phyloP scores from a whole-genome alignment of 176 grass and related monocot species.

The Pontederia paniculata region DNA sequence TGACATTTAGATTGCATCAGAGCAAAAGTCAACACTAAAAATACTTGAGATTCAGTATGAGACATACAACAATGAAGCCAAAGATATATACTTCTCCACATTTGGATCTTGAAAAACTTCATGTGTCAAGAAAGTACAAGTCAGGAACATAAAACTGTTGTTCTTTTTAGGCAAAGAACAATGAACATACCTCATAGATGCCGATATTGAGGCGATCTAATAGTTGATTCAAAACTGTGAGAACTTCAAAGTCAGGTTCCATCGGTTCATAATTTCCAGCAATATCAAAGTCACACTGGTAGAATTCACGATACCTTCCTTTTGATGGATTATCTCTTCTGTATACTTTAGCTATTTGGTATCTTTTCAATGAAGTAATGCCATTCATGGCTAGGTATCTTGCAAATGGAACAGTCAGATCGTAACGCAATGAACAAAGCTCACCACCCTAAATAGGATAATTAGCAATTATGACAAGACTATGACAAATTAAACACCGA shows the following conservation, averaged over 20 bases:
- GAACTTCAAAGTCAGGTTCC: constrained; percentile 88
- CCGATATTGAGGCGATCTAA: constrained; percentile 86
- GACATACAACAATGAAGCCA: too few species aligned
- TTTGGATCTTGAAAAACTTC: too few species aligned
- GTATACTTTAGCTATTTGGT: constrained; percentile 99
- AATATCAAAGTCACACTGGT: constrained; percentile 96
- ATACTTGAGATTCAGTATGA: too few species aligned
- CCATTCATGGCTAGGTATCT: constrained; percentile 91
- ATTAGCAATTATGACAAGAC: not conserved
- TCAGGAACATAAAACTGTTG: not conserved
- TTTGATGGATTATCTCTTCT: constrained; percentile 95
- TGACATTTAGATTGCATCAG: not conserved
- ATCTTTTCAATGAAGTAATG: constrained; percentile 67
- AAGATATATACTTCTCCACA: too few species aligned
- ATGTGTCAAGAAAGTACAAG: not conserved
- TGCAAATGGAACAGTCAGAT: constrained; percentile 94
- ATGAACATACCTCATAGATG: constrained; percentile 39
- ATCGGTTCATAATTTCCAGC: constrained; percentile 75
- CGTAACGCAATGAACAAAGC: constrained; percentile 91
- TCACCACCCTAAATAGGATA: constrained; percentile 53
- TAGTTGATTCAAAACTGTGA: constrained; percentile 82
- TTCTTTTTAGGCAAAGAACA: not conserved
- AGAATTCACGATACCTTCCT: constrained; percentile 91
- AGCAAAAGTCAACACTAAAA: not conserved
- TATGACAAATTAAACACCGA: too few species aligned